Evolutionary conservation across 352 stramenopile genomes (phyloP), one percentile per base, ranked within the genome.

Genomic region (Phytophthora capsici): DNA sequence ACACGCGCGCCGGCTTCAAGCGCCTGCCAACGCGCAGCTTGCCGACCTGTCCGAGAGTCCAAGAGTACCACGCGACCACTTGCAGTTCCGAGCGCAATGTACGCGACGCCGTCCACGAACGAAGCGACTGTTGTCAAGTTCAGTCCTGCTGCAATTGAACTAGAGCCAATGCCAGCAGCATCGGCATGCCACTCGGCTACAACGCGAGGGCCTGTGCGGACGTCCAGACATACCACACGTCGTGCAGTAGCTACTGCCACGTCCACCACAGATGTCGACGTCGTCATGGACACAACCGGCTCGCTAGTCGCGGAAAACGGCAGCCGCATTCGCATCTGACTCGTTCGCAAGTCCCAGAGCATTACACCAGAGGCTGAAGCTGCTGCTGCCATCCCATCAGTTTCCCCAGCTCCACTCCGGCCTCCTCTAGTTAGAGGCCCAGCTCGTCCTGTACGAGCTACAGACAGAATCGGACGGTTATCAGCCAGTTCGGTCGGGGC

Each of bases 341-440:
- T 93, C 3, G 81, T 89, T 8, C 69, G 71, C 12, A 93, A 52
- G 49, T 93, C 81, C 85, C 85, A 93, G 0, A 91, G 71, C 64
- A 90, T 77, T 5, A 91, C 73, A 0, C 75, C 71, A 0, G 71
- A 66, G 2, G 77, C 65, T 6, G 80, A 83, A 16, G 77, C 66
- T 4, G 81, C 82, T 1, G 77, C 62, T 19, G 78, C 84, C 59
- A 71, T 54, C 2, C 69, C 69, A 6, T 72, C 69, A 7, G 52
- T 30, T 37, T 66, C 69, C 8, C 63, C 63, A 32, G 63, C 63
- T 10, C 52, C 63, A 26, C 8, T 48, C 10, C 25, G 20, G 19
- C 22, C 43, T 14, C 54, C 48, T 57, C 38, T 49, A 38, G 41
- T 1, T 22, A 28, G n/a, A 16, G 32, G 9, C 1, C 40, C 48